A percentile compares a stretch with the other conserved stretches of the same genome.
Evolutionary conservation across 805 yeast species (phyloP).

Genomic region (Cyberlindnera maritima): DNA sequence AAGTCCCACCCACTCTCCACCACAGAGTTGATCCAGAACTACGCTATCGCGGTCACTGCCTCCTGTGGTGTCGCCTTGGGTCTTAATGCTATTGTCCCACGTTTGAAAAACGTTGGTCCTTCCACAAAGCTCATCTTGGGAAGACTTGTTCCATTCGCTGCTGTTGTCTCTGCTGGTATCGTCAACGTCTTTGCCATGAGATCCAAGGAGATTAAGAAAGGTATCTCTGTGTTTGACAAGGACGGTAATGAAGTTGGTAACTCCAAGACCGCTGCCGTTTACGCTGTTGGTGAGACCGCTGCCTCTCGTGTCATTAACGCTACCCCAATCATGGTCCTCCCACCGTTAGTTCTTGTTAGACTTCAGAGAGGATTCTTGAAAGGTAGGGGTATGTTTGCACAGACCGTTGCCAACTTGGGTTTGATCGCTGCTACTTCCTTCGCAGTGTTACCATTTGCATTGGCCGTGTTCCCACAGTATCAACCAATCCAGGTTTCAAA

Average conservation of each 20-base stretch:
- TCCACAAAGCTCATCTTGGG: constrained; percentile 68
- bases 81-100: constrained; percentile 86
- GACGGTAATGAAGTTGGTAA: constrained; percentile 67
- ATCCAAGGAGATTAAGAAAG: constrained; percentile 86
- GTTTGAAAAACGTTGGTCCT: constrained; percentile 67
- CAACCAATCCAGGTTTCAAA: constrained; percentile 54
- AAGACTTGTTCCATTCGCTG: constrained; percentile 96
- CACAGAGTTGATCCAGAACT: constrained; percentile 71
- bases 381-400: constrained; percentile 62
- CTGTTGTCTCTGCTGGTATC: constrained; percentile 95
- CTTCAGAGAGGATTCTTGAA: constrained; percentile 70
- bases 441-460: constrained; percentile 87
- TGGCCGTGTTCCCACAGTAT: constrained; percentile 94
- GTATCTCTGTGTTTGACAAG: constrained; percentile 68
- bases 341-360: constrained; percentile 80
- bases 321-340: constrained; percentile 95
- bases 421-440: constrained; percentile 83
- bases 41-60: constrained; percentile 86
- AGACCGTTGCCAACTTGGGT: constrained; percentile 77
- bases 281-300: constrained; percentile 97
- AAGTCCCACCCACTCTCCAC: constrained; percentile 89
- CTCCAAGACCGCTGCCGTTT: constrained; percentile 82
- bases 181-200: constrained; percentile 97
- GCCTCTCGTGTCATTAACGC: constrained; percentile 93
- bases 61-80: constrained; percentile 96